Evolutionary conservation across 2,329 filamentous ascomycete genomes (phyloP).

Genomic region (Ascochyta lentis): DNA sequence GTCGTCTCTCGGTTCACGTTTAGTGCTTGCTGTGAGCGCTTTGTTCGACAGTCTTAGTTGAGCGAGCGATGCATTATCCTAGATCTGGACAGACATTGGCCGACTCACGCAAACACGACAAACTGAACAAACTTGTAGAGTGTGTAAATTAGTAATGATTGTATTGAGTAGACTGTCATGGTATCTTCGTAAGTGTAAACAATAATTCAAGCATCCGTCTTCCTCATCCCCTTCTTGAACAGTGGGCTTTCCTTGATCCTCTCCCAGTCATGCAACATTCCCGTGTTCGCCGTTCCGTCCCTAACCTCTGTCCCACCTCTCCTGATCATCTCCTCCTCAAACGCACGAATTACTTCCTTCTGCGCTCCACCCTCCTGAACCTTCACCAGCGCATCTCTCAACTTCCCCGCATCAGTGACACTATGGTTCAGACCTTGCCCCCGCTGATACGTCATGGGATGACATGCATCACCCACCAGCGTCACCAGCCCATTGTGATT

Average conservation of each 20-base stretch:
- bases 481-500: constrained; percentile 45
- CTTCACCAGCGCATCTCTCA: constrained; percentile 44
- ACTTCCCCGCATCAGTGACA: constrained; percentile 52
- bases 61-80: too few species aligned
- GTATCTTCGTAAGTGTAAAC: too few species aligned
- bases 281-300: constrained; percentile 42
- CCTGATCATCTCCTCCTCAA: constrained; percentile 55
- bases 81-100: too few species aligned
- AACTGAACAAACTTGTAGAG: too few species aligned
- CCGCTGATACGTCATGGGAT: constrained; percentile 54
- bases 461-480: constrained; percentile 50
- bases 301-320: constrained; percentile 44
- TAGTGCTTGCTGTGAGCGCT: too few species aligned
- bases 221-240: constrained; percentile 43
- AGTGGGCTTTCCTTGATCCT: constrained; percentile 43
- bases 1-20: too few species aligned
- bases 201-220: constrained; percentile 13
- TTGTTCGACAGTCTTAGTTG: too few species aligned
- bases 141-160: too few species aligned
- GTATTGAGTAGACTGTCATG: too few species aligned
- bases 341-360: constrained; percentile 44
- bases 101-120: too few species aligned
- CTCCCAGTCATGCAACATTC: constrained; percentile 48
- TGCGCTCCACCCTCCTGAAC: constrained; percentile 32
- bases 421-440: constrained; percentile 60